These are phyloP conservation scores for Picochlorum costavermella DNA, from an alignment of 139 green algal species.

Conservation along the genomic window DNA sequence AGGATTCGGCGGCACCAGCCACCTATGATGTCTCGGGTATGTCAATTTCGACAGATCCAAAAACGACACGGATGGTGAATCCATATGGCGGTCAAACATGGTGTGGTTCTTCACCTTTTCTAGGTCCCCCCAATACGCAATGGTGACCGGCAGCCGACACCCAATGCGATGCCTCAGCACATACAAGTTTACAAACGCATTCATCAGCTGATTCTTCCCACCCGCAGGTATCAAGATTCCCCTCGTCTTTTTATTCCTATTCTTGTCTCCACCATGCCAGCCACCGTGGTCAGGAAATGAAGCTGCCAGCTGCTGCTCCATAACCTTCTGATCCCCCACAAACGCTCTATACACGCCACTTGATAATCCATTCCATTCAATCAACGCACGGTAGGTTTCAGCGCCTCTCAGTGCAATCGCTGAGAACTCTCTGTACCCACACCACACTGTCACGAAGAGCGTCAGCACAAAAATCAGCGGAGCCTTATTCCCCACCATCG, in stretches of 20 bases:
- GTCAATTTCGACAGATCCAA: constrained; percentile 1
- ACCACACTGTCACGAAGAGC: not conserved
- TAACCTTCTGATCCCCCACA: constrained; percentile 5
- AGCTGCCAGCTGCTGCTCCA: not conserved
- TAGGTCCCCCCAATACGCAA: constrained; percentile 18
- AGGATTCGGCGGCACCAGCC: not conserved
- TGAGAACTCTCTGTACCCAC: not conserved
- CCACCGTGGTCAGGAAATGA: not conserved
- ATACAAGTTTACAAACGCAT: constrained; percentile 16
- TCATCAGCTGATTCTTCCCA: constrained; percentile 2
- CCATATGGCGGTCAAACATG: not conserved
- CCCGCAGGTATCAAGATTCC: constrained; percentile 20
- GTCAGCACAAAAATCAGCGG: not conserved
- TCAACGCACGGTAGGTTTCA: constrained; percentile 1
- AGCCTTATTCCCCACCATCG: not conserved
- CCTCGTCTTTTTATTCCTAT: not conserved
- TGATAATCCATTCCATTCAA: not conserved
- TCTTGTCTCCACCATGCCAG: not conserved
- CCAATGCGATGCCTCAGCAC: constrained; percentile 13
- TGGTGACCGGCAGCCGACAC: constrained; percentile 14
- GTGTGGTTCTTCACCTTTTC: too few species aligned
- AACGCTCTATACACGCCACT: constrained; percentile 5
- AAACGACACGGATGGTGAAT: constrained; percentile 9
- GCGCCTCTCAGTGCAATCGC: constrained; percentile 1
- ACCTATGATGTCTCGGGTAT: constrained; percentile 6